phyloP scores from a whole-genome alignment of 768 basidiomycete genomes.

The Hortiboletus campestris region DNA sequence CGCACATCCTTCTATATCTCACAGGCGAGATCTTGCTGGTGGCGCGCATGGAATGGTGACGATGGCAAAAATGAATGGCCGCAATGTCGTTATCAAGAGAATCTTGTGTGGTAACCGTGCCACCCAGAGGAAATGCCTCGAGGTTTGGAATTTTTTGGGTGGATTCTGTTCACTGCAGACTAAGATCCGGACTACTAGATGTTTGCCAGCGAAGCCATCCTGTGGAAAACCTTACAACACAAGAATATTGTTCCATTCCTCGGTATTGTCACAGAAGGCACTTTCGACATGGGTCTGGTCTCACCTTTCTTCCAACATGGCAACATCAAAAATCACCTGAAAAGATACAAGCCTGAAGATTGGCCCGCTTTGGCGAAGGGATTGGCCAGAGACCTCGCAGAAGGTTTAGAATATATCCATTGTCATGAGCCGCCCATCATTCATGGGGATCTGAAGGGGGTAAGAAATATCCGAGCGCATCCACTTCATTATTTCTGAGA shows the following conservation, averaged over 20 bases:
- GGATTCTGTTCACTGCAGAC: background rate
- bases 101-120: constrained; percentile 2
- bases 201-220: constrained; percentile 28
- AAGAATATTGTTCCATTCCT: constrained; percentile 27
- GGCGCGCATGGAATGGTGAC: constrained; percentile 25
- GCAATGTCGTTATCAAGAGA: constrained; percentile 29
- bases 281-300: constrained; percentile 19
- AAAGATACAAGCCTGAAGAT: background rate
- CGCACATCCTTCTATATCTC: background rate
- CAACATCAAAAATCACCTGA: constrained; percentile 13
- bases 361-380: constrained; percentile 5
- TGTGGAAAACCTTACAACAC: constrained; percentile 27
- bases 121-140: background rate
- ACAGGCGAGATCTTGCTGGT: background rate
- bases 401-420: constrained; percentile 26
- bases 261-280: constrained; percentile 14
- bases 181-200: constrained; percentile 9
- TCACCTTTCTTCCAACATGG: constrained; percentile 24
- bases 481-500: background rate
- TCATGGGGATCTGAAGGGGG: constrained; percentile 44
- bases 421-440: constrained; percentile 28
- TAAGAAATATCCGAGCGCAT: constrained; percentile 6
- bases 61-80: constrained; percentile 12
- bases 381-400: constrained; percentile 17
- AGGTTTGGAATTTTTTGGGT: constrained; percentile 11